Evolutionary conservation across 2,329 filamentous ascomycete species (phyloP), one percentile per base, ranked within the genome.

Genomic region (Lizonia empirigonia): DNA sequence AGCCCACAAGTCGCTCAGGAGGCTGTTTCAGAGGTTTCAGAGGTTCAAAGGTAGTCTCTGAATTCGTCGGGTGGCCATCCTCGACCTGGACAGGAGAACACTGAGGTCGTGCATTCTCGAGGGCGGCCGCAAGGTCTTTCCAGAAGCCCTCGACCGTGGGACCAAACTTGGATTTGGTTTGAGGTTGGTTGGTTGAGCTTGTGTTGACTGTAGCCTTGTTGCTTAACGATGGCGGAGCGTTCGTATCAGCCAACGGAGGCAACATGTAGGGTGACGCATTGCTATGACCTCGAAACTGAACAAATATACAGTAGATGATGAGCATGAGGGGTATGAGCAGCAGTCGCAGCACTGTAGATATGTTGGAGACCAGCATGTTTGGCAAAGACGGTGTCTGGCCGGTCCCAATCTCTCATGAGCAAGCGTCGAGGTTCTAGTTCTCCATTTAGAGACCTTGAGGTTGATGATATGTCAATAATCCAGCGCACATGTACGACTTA

Each of bases 101-200:
- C 27, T 50, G 56, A n/a, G 62, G 60, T 19, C 56, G 40, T n/a
- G 58, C 53, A 8, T 53, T 53, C 29, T 44, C 39, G 9, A 49
- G 34, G 18, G 44, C 27, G 8, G 27, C 24, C 19, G 50, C 30
- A 16, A 53, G 29, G 5, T 49, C 50, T 8, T 16, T 33, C 44
- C 44, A 49, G 19, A 53, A 49, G 12, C 26, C 13, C 9, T 39
- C 24, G 3, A 40, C 15, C 9, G 13, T 37, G 1, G 30, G 13
- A 20, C 32, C 32, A 15, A 44, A 53, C 5, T 22, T 53, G 20
- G 50, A 52, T 10, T 42, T 42, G 1, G 26, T 12, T 16, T 23
- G 32, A 33, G 49, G 46, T 2, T 37, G 18, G 15, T 51, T 51
- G 9, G 16, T 10, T n/a, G 41, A 40, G 24, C 23, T 16, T 10